phyloP scores from a whole-genome alignment of 2,329 filamentous ascomycete species.

The Aspergillus awamori region DNA sequence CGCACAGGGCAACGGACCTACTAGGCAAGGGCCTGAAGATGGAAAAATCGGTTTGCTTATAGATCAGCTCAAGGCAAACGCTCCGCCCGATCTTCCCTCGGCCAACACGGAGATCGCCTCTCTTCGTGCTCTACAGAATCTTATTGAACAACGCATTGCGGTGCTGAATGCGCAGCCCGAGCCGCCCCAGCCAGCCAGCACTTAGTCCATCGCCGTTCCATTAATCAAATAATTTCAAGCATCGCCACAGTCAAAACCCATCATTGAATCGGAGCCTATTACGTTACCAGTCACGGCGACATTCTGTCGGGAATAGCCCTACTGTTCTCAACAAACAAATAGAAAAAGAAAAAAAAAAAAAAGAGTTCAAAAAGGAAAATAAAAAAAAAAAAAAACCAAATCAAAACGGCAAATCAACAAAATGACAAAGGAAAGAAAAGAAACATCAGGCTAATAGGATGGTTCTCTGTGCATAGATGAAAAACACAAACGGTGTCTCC shows the following conservation, averaged over 20 bases:
- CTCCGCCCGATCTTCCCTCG: conserved; percentile 29
- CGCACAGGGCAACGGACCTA: conserved; percentile 21
- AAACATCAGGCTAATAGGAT: too few species aligned
- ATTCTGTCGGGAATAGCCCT: not conserved
- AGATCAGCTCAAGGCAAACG: conserved; percentile 34
- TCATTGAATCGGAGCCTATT: not conserved
- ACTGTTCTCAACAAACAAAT: not conserved
- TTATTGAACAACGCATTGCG: conserved; percentile 36
- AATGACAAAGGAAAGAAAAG: too few species aligned
- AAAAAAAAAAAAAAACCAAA: too few species aligned
- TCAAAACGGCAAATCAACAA: too few species aligned
- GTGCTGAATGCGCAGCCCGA: conserved; percentile 20
- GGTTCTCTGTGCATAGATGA: too few species aligned
- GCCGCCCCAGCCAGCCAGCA: conserved; percentile 1
- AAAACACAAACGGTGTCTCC: not conserved
- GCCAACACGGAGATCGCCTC: conserved; percentile 34
- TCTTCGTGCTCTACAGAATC: conserved; percentile 33
- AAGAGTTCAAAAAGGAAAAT: too few species aligned
- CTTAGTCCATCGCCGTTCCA: not conserved
- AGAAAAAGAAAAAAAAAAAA: too few species aligned
- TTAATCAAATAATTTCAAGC: not conserved
- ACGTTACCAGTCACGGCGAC: not conserved
- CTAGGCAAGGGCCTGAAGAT: conserved; percentile 16
- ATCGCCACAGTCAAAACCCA: not conserved
- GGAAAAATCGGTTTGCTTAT: conserved; percentile 33